Conservation (phyloP, 768 basidiomycete genomes). For the Panus rudis region DNA sequence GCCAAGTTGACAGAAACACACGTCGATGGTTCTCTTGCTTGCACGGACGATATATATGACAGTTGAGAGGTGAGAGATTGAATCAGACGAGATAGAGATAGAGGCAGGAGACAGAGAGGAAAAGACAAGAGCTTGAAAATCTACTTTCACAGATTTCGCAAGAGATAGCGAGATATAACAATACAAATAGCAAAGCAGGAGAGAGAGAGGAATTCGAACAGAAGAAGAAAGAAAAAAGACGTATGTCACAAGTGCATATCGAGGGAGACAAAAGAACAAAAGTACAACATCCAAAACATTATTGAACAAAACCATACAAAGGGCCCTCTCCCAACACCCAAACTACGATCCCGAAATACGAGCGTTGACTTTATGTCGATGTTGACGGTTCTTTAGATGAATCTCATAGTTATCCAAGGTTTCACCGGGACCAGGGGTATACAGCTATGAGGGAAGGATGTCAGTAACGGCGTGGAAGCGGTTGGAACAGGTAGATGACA, state of each 20-base stretch:
- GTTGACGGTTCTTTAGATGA: slow-evolving; percentile 81
- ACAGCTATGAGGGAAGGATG: slow-evolving; percentile 44
- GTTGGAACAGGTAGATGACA: slow-evolving; percentile 12
- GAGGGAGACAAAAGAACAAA: not conserved
- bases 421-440: slow-evolving; percentile 85
- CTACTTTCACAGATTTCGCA: not conserved
- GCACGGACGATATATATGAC: slow-evolving; percentile 1
- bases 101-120: slow-evolving; percentile 3
- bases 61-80: too few species aligned
- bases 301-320: not conserved
- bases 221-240: slow-evolving; percentile 7
- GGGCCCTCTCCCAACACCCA: too few species aligned
- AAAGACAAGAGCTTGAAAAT: slow-evolving; percentile 1
- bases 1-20: not conserved
- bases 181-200: slow-evolving; percentile 12
- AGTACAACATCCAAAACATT: not conserved
- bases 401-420: slow-evolving; percentile 88
- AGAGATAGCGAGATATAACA: slow-evolving; percentile 5
- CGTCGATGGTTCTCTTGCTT: too few species aligned
- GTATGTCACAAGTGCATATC: slow-evolving; percentile 1
- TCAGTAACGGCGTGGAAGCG: not conserved
- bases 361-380: slow-evolving; percentile 66
- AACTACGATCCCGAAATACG: slow-evolving; percentile 35
- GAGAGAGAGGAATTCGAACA: slow-evolving; percentile 7
- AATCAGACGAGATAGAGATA: not conserved